phyloP scores from a whole-genome alignment of 2,329 filamentous ascomycete species.

The Clonostachys rhizophaga region DNA sequence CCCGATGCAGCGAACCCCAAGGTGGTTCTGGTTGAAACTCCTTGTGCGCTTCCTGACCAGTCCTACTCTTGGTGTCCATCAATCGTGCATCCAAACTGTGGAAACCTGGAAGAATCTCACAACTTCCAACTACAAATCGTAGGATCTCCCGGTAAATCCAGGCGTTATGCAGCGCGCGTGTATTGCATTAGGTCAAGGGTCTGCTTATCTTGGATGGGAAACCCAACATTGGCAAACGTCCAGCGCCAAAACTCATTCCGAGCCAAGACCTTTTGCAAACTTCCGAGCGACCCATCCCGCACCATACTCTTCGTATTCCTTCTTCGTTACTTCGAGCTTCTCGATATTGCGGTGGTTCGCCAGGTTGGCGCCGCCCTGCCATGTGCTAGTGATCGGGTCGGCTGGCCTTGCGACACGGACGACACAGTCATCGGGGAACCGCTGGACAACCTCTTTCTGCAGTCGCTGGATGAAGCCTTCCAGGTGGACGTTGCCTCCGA shows the following conservation, averaged over 20 bases:
- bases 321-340: conserved; percentile 71
- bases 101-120: too few species aligned
- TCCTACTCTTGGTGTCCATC: too few species aligned
- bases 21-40: too few species aligned
- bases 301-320: conserved; percentile 88
- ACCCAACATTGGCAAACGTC: too few species aligned
- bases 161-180: not conserved
- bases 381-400: conserved; percentile 76
- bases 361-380: conserved; percentile 78
- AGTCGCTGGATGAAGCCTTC: conserved; percentile 78
- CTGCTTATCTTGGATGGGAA: too few species aligned
- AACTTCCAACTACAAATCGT: too few species aligned
- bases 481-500: conserved; percentile 80
- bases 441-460: conserved; percentile 66
- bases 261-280: conserved; percentile 45
- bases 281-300: conserved; percentile 68
- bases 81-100: too few species aligned
- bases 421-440: conserved; percentile 71
- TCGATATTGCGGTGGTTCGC: conserved; percentile 66
- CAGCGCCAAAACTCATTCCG: not conserved
- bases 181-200: too few species aligned
- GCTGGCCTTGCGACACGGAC: conserved; percentile 67
- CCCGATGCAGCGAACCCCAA: too few species aligned
- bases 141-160: not conserved
- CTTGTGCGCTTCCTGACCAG: too few species aligned